Evolutionary conservation across 2,329 filamentous ascomycete species (phyloP).

Genomic region (Aspergillus fumigatus): DNA sequence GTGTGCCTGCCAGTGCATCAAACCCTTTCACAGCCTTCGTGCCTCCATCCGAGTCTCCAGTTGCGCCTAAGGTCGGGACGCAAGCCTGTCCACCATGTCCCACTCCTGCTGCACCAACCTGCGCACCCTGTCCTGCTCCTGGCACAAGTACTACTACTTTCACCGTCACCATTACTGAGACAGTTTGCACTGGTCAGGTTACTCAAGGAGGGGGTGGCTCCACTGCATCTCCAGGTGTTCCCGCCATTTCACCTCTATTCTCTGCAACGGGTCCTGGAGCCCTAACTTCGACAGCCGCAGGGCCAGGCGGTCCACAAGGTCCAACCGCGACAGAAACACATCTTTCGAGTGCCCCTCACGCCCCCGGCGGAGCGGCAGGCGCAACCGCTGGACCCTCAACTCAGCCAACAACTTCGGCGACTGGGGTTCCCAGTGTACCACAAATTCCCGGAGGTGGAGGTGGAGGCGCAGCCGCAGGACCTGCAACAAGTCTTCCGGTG

Average conservation of each 20-base stretch:
- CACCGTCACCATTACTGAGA: constrained; percentile 15
- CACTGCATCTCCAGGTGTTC: not conserved
- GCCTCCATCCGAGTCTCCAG: not conserved
- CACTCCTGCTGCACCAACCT: not conserved
- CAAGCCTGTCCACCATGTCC: not conserved
- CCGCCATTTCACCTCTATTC: not conserved
- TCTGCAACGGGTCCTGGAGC: not conserved
- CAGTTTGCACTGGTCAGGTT: not conserved
- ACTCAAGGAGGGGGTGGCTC: not conserved
- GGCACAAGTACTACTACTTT: constrained; percentile 5
- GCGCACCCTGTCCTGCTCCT: not conserved
- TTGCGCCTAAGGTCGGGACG: not conserved
- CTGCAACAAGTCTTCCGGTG: not conserved
- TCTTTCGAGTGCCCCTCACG: not conserved
- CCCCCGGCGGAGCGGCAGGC: not conserved
- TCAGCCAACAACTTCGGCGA: not conserved
- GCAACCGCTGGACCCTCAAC: not conserved
- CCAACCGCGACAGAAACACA: not conserved
- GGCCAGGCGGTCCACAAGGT: not conserved
- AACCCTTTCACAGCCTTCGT: too few relatives aligned
- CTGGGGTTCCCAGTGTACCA: not conserved
- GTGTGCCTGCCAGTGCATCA: not conserved
- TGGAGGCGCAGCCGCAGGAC: not conserved
- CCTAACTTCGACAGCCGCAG: not conserved
- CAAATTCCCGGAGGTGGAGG: not conserved